A percentile compares a stretch with the other conserved stretches of the same genome.
phyloP scores from a whole-genome alignment of 306 rosid genomes.

The Pterocarpus macrocarpus region DNA sequence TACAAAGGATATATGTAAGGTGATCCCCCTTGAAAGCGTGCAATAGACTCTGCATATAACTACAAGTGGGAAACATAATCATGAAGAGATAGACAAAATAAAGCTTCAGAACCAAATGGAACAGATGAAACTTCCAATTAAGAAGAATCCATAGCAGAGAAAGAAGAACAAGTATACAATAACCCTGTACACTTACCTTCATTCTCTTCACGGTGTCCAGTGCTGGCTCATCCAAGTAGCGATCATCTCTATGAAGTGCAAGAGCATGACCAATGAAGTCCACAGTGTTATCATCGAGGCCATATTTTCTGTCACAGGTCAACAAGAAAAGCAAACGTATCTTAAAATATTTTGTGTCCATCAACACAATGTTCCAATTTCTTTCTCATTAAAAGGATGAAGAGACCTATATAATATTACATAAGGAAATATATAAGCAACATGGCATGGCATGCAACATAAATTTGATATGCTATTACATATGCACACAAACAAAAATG shows the following conservation, averaged over 20 bases:
- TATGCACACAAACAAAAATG: neutral
- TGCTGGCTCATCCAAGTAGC: slow-evolving; percentile 87
- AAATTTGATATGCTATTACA: neutral
- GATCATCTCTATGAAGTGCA: slow-evolving; percentile 97
- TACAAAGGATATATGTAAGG: slow-evolving; percentile 98
- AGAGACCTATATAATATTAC: slow-evolving; percentile 25
- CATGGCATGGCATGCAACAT: neutral
- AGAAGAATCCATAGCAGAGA: slow-evolving; percentile 27
- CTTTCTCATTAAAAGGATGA: slow-evolving; percentile 6
- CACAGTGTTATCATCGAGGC: slow-evolving; percentile 90
- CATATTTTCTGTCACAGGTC: slow-evolving; percentile 81
- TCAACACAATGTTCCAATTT: slow-evolving; percentile 28
- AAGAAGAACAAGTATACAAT: slow-evolving; percentile 21
- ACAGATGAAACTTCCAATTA: slow-evolving; percentile 23
- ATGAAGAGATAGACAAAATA: slow-evolving; percentile 26
- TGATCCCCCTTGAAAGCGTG: slow-evolving; percentile 99
- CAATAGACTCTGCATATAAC: slow-evolving; percentile 94
- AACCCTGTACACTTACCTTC: slow-evolving; percentile 68
- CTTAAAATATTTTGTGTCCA: slow-evolving; percentile 15
- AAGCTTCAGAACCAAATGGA: slow-evolving; percentile 36
- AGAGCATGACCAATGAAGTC: slow-evolving; percentile 98
- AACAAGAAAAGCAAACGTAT: slow-evolving; percentile 39
- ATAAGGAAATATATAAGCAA: neutral
- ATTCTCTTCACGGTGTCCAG: slow-evolving; percentile 94
- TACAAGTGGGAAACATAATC: slow-evolving; percentile 49